These are phyloP conservation scores for Lachnellula subtilissima DNA, from an alignment of 2,329 filamentous ascomycete species.

Conservation along the genomic window DNA sequence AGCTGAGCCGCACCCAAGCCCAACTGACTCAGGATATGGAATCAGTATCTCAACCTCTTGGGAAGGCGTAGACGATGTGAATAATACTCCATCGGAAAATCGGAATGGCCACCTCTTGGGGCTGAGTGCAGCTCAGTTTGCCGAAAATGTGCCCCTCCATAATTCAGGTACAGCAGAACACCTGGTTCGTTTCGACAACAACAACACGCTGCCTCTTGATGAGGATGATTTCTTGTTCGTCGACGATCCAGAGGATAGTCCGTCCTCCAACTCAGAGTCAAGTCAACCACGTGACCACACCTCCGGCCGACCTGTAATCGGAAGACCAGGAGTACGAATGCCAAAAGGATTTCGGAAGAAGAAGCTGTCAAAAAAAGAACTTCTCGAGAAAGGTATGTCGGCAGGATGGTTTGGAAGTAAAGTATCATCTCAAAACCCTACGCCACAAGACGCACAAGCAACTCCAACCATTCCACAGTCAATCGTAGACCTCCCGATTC, in stretches of 20 bases:
- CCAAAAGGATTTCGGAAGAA: background rate
- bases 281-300: background rate
- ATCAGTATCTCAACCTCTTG: background rate
- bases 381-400: background rate
- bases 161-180: no score
- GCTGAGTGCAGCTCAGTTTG: background rate
- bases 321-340: background rate
- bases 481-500: background rate
- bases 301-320: background rate
- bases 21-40: conserved; percentile 5
- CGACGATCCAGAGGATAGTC: no score
- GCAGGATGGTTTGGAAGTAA: background rate
- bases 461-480: background rate
- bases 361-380: background rate
- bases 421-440: background rate
- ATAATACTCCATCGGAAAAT: background rate
- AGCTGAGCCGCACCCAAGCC: background rate
- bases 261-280: background rate
- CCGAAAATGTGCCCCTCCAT: no score
- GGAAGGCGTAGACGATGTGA: background rate
- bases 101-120: background rate
- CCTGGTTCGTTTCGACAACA: no score
- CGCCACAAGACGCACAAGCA: background rate
- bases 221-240: no score
- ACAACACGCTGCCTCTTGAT: no score